Conservation (phyloP, 495 filamentous ascomycete genomes). For the Bathelium albidoporum region DNA sequence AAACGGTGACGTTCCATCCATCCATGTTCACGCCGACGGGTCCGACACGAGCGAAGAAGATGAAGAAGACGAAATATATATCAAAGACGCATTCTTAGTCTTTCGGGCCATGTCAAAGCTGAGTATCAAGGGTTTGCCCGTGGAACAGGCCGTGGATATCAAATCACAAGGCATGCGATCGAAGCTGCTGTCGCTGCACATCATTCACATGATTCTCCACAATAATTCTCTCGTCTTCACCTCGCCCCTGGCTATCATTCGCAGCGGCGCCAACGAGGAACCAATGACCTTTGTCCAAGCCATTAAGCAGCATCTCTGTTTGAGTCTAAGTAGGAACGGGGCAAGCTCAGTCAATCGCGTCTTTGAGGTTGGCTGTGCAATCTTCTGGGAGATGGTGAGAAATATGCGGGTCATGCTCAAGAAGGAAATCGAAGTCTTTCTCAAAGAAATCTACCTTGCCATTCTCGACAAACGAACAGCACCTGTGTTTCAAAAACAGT, state of each 20-base stretch:
- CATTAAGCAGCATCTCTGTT: constrained; percentile 88
- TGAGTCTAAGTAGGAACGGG: constrained; percentile 88
- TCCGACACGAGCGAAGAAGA: constrained; percentile 60
- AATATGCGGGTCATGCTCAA: constrained; percentile 90
- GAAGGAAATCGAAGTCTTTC: constrained; percentile 96
- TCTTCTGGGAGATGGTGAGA: constrained; percentile 94
- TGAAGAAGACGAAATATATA: constrained; percentile 91
- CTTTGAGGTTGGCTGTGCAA: constrained; percentile 93
- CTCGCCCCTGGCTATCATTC: constrained; percentile 80
- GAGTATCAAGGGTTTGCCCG: constrained; percentile 76
- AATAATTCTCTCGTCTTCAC: constrained; percentile 82
- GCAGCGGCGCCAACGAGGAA: constrained; percentile 72
- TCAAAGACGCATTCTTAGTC: constrained; percentile 92
- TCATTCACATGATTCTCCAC: constrained; percentile 87
- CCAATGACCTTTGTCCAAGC: constrained; percentile 88
- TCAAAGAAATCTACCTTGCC: constrained; percentile 95
- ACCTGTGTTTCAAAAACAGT: constrained; percentile 80
- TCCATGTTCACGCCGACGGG: constrained; percentile 35
- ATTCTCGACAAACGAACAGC: constrained; percentile 82
- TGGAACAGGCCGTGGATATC: constrained; percentile 86
- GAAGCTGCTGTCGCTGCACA: constrained; percentile 86
- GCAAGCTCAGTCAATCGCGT: constrained; percentile 82
- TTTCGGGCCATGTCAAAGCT: constrained; percentile 97
- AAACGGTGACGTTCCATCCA: constrained; percentile 30
- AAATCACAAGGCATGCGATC: constrained; percentile 94